phyloP scores from a whole-genome alignment of 1,284 basidiomycete genomes.

The Bothia castanella region DNA sequence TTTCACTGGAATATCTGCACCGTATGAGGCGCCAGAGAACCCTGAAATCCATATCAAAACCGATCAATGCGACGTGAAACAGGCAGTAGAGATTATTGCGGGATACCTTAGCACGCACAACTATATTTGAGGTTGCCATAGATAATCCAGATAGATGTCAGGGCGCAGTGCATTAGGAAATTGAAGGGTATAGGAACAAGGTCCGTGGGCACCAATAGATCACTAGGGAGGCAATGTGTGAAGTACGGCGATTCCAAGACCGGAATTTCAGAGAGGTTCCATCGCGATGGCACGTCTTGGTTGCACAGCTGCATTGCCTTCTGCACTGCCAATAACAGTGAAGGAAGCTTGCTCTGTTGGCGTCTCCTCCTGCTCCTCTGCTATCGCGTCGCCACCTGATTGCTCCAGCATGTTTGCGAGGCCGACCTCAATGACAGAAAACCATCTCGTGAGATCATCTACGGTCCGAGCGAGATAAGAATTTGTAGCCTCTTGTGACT shows the following conservation, averaged over 20 bases:
- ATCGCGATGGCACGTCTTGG: constrained; percentile 10
- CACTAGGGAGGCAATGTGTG: constrained; percentile 15
- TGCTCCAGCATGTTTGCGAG: constrained; percentile 63
- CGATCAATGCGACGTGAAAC: constrained; percentile 72
- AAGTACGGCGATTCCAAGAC: constrained; percentile 7
- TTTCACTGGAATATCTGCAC: constrained; percentile 97
- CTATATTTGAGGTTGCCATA: constrained; percentile 43
- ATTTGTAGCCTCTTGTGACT: constrained; percentile 62
- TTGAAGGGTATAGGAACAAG: constrained; percentile 13
- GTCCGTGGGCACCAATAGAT: constrained; percentile 22
- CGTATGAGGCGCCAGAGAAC: constrained; percentile 85
- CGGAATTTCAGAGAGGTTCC: constrained; percentile 19
- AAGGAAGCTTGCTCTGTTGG: constrained; percentile 22
- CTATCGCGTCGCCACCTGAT: constrained; percentile 45
- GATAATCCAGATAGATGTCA: constrained; percentile 19
- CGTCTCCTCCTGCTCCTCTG: constrained; percentile 54
- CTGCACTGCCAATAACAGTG: constrained; percentile 14
- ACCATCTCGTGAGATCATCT: constrained; percentile 77
- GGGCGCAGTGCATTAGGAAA: constrained; percentile 11
- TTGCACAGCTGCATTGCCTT: constrained; percentile 11
- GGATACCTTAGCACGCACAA: constrained; percentile 72
- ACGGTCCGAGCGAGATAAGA: constrained; percentile 72
- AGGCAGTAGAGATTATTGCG: constrained; percentile 78
- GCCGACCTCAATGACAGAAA: constrained; percentile 72
- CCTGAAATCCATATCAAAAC: constrained; percentile 96